Evolutionary conservation across 139 green algal species (phyloP).

Genomic region (Chlamydomonas eustigma): DNA sequence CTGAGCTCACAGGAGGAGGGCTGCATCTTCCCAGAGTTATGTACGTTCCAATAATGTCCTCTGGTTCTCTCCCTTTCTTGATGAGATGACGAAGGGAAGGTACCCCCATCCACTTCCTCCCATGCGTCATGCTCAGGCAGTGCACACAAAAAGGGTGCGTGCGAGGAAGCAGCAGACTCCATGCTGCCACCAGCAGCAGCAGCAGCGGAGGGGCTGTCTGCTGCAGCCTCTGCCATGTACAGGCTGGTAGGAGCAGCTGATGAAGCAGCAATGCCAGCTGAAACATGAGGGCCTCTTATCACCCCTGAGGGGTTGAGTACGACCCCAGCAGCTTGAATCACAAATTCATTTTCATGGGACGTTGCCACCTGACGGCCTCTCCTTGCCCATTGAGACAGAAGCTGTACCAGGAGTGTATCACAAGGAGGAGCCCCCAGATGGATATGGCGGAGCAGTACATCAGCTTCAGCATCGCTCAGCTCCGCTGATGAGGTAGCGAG

Average conservation of each 20-base stretch:
- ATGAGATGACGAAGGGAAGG: no score
- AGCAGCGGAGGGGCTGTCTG: neutral
- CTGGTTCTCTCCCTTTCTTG: no score
- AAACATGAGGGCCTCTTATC: no score
- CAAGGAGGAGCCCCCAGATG: conserved; percentile 33
- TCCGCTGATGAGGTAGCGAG: conserved; percentile 30
- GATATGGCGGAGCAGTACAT: conserved; percentile 73
- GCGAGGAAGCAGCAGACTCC: conserved; percentile 1
- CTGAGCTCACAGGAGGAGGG: neutral
- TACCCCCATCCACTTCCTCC: no score
- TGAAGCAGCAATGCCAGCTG: no score
- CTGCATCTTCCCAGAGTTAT: neutral
- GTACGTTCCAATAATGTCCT: neutral
- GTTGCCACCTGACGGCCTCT: conserved; percentile 43
- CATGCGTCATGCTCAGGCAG: no score
- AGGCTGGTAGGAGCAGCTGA: neutral
- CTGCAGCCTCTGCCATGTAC: neutral
- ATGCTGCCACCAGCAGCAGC: neutral
- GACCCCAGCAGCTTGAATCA: no score
- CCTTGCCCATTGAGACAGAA: conserved; percentile 79
- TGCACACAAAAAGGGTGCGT: no score
- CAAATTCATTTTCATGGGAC: no score
- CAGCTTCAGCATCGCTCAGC: conserved; percentile 48
- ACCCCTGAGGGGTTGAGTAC: no score
- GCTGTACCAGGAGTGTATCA: conserved; percentile 73